Evolutionary conservation across 768 basidiomycete species (phyloP), one percentile per base, ranked within the genome.

Genomic region (Trametes meyenii): DNA sequence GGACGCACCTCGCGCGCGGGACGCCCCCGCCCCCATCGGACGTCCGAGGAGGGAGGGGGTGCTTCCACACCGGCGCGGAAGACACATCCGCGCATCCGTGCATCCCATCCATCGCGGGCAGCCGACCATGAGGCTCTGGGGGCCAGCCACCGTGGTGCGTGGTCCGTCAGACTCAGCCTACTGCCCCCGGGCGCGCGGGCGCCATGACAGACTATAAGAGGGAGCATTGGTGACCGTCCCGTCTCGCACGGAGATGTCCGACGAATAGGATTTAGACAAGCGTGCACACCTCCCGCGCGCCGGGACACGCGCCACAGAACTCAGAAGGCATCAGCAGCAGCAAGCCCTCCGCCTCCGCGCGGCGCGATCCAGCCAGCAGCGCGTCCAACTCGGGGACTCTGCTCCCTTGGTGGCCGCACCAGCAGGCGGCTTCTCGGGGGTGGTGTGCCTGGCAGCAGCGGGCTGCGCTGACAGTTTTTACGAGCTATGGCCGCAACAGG

Each of bases 211-310:
- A 3, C 29, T 8, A 33, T 33, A 33, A 33, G 29, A 33, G 29
- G 29, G 29, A 33, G 29, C 29, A 8, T 33, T 33, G n/a, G 21
- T 24, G 16, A 12, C 21, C 17, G 16, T 19, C 44, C 16, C 17
- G 49, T 36, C 38, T 10, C 19, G 2, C 10, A 21, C 51, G 51
- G 51, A 52, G 36, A 52, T 52, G 51, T 10, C 51, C 36, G 51
- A 13, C 21, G 39, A 40, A 40, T 52, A 52, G 51, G 21, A 52
- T 52, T 52, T 52, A 52, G 51, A 52, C 51, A 52, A 12, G 23
- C 26, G 7, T 17, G 19, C 36, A 13, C 36, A 23, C 51, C 36
- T 52, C 51, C 51, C 51, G 51, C 36, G 24, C 51, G 2, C 36
- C 38, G 51, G 51, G 26, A 23, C 51, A 35, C 36, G 38, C 36